Base-by-base conservation (phyloP, 2,329 filamentous ascomycete species). In the Epichloe amarillans region DNA sequence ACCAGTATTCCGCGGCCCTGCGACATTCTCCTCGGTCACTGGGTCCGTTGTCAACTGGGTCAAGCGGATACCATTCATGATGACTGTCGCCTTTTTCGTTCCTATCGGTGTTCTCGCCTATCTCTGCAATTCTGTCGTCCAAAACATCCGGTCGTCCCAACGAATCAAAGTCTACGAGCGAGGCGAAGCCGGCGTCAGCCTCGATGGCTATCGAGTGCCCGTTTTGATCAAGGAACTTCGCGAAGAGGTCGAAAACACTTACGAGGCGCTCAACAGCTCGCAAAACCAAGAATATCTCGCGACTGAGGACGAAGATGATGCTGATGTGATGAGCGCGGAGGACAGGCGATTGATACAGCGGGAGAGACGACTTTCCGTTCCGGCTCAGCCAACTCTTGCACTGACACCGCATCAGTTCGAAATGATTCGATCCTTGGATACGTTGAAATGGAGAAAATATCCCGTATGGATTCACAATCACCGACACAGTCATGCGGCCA, bases 401-500 rank as follows among this genome's bases (percentile, higher is more conserved):
- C 70, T 97, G 49, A 83, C 86, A 0, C 74, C 82, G 4, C 79
- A 82, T 46, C 91, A 97, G 67, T 95, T 95, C 63, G 75, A 78
- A 46, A 95, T 95, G 79, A 86, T 95, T 54, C 75, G 84, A 33
- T 79, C 81, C 10, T 71, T 97, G 46, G 82, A 97, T 59, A 63
- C 65, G n/a, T 62, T 83, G 2, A 73, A 75, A 4, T 84, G 79
- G 76, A 72, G 74, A 46, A 85, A 83, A 63, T 83, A 79, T 56
- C 79, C 76, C 1, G 79, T 90, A 3, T 83, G 84, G 68, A 90
- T 93, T 39, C 84, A 85, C 56, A 85, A 89, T 5, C 76, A 81
- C 50, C 70, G 74, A n/a, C 88, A 95, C 63, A 87, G 80, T 53
- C 91, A 97, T 66, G 91, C 90, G 0, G 90, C 90, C 3, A 95